Evolutionary conservation across 805 yeast genomes (phyloP), one percentile per base, ranked within the genome.

Genomic region (Candida tibetensis): DNA sequence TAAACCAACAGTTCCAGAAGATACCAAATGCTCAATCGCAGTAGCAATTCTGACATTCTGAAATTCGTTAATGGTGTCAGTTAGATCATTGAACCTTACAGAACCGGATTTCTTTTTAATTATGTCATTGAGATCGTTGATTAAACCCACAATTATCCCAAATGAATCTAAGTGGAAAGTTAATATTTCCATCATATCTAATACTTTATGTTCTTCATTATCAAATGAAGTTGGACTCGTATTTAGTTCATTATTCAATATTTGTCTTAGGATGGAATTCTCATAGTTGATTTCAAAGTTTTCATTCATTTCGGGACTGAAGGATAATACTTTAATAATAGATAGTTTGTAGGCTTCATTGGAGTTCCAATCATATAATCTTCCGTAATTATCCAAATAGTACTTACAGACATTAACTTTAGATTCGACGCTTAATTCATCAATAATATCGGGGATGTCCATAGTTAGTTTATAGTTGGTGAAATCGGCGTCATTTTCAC

Each of bases 151-250:
- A 4, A 9, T 10, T 12, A 10, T 15, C 12, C 6, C 17, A 12
- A 28, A 14, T 14, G 36, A 16, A 32, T 49, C 53, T 12, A 49
- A 16, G 30, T 46, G 50, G 26, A 49, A 46, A 13, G 49, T 47
- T 18, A 44, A 22, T 9, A 43, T 37, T 27, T 49, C 52, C 47
- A 49, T 42, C 16, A 42, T 30, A 28, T 49, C 53, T 12, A 49
- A 30, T 8, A 49, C 34, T 15, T 41, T 41, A 28, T 49, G 48
- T 27, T 49, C 44, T 8, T 36, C 41, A 16, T 45, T 49, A 14
- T 30, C 39, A 30, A 49, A 49, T 19, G 46, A 41, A 31, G 30
- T 29, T 9, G 53, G 52, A 12, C 43, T 35, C n/a, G 29, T 18
- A 25, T 36, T 31, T 10, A 38, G 33, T 32, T 49, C 53, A 33